Evolutionary conservation across 1,284 basidiomycete genomes (phyloP), one percentile per base, ranked within the genome.

Genomic region (Erythrobasidium hasegawianum): DNA sequence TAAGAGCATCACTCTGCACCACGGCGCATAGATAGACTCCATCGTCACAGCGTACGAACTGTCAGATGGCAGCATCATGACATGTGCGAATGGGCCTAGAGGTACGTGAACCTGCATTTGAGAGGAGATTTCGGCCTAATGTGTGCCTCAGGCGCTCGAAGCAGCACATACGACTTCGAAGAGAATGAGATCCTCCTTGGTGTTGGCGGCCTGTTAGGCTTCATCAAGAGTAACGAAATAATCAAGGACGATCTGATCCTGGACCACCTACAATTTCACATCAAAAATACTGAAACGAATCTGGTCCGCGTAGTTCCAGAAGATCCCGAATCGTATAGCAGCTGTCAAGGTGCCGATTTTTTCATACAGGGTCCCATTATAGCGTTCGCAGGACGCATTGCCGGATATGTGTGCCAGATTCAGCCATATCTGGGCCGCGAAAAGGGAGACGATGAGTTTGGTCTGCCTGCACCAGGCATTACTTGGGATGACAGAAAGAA

Each of bases 301-400:
- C 18, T 52, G 16, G 61, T 64, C 22, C 61, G 61, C 16, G 43
- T 64, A 7, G 61, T 64, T 5, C 61, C 61, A 9, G 61, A 64
- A 26, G 54, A 64, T 49, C 61, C 61, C 2, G 61, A 64, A 33
- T 52, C 45, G 39, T 64, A 56, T 22, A 49, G 53, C 5, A 56
- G 53, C 54, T 56, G 54, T 49, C 61, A 64, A 43, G 61, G 61
- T 10, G 61, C 61, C 2, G 61, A 64, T 27, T 64, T 64, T 24
- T 64, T 64, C 54, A 26, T 64, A 2, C 61, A 64, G 40, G 61
- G 61, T 13, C 61, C 61, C 0, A 64, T 64, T n/a, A 26, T 64
- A 11, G 61, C 53, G 1, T 64, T 64, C 45, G 22, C 61, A 3
- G 61, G 61, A 27, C 38, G 61, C 13, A n/a, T 47, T 18, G 61